phyloP scores from a whole-genome alignment of 108 stramenopile species.

The Fragilaria radians region DNA sequence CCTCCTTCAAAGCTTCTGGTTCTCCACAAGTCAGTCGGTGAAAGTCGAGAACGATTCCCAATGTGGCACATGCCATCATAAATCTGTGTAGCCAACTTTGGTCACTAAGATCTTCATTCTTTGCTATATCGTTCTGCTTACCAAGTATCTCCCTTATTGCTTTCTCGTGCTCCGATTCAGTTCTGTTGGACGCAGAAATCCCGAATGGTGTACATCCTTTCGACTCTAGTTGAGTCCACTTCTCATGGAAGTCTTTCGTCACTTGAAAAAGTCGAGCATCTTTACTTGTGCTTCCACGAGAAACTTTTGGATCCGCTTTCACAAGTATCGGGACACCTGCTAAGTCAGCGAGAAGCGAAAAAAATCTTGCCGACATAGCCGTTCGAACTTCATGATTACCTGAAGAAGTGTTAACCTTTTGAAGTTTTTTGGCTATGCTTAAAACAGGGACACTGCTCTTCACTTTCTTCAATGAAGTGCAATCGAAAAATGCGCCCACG shows the following conservation, averaged over 20 bases:
- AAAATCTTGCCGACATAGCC: conserved; percentile 64
- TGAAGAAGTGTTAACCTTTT: background rate
- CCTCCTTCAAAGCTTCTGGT: conserved; percentile 18
- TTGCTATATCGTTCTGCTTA: conserved; percentile 1
- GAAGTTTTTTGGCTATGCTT: background rate
- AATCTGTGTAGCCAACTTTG: background rate
- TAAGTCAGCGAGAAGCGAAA: conserved; percentile 59
- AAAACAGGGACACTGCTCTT: background rate
- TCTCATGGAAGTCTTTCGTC: conserved; percentile 27
- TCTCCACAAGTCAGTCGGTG: conserved; percentile 47
- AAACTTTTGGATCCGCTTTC: conserved; percentile 9
- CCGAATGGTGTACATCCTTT: conserved; percentile 39
- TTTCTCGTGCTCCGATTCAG: conserved; percentile 17
- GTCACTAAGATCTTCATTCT: background rate
- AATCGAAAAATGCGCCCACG: conserved; percentile 70
- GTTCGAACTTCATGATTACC: conserved; percentile 34
- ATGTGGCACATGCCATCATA: background rate
- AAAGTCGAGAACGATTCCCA: conserved; percentile 30
- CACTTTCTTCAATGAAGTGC: conserved; percentile 14
- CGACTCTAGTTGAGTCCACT: conserved; percentile 34
- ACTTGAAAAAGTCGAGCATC: conserved; percentile 23
- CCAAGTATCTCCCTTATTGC: background rate
- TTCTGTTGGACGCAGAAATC: conserved; percentile 1
- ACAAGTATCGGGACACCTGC: conserved; percentile 13
- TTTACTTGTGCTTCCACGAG: conserved; percentile 20